These are phyloP conservation scores for Chlamydomonas sp. DNA, from an alignment of 139 green algal genomes.

Conservation along the genomic window DNA sequence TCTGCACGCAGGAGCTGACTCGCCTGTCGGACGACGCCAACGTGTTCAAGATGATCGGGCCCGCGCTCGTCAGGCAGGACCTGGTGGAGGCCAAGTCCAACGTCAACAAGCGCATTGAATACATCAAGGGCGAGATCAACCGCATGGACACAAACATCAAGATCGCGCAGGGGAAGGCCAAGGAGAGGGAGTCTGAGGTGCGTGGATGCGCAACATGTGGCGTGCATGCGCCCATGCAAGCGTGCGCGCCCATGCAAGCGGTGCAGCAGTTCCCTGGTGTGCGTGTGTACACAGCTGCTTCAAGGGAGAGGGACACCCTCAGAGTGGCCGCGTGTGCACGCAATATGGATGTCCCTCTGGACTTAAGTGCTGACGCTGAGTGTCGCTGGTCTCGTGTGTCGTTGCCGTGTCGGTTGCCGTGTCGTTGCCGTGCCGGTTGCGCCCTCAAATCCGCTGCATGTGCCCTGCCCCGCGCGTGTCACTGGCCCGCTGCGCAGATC, in stretches of 20 bases:
- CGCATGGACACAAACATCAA: conserved; percentile 42
- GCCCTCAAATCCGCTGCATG: no score
- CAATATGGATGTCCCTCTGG: no score
- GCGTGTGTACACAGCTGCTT: no score
- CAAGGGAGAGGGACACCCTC: no score
- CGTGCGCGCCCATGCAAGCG: neutral
- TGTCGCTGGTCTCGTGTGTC: no score
- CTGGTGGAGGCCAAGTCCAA: conserved; percentile 77
- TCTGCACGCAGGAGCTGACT: conserved; percentile 62
- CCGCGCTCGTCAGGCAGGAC: conserved; percentile 80
- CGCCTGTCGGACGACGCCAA: conserved; percentile 63
- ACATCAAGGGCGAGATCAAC: conserved; percentile 56
- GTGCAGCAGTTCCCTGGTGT: no score
- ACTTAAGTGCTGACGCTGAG: no score
- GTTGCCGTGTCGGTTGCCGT: no score
- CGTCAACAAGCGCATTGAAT: conserved; percentile 83
- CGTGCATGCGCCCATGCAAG: neutral
- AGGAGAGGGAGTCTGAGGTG: conserved; percentile 45
- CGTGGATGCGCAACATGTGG: neutral
- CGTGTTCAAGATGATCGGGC: conserved; percentile 87
- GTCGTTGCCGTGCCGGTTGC: no score
- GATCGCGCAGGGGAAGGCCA: conserved; percentile 33
- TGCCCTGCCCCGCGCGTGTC: no score
- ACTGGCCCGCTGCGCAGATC: no score
- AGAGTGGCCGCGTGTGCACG: no score